Percentiles rank a stretch among this genome's conserved stretches.
phyloP scores from a whole-genome alignment of 495 filamentous ascomycete genomes.

The Aspergillus homomorphus region DNA sequence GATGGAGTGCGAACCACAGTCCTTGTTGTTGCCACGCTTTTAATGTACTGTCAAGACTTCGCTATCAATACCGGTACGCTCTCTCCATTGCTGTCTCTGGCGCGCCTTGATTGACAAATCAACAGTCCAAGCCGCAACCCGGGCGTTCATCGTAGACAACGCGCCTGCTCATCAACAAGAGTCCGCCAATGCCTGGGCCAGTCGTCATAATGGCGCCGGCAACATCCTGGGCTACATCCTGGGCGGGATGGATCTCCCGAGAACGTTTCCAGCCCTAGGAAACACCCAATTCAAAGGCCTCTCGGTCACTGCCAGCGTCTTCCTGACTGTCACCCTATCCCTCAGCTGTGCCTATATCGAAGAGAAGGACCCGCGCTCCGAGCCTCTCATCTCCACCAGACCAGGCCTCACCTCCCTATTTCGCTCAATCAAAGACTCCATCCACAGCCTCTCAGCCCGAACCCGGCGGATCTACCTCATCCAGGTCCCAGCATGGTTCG shows the following conservation, averaged over 20 bases:
- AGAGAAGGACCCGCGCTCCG: constrained; percentile 77
- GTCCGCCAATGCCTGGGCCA: constrained; percentile 82
- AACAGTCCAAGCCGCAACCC: constrained; percentile 75
- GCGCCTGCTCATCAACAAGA: constrained; percentile 85
- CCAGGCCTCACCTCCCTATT: constrained; percentile 71
- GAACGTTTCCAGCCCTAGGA: constrained; percentile 67
- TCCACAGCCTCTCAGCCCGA: constrained; percentile 68
- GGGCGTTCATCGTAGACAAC: constrained; percentile 85
- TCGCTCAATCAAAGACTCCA: constrained; percentile 64
- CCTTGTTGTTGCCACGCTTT: constrained; percentile 68
- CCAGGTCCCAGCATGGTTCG: constrained; percentile 85
- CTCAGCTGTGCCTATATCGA: constrained; percentile 60
- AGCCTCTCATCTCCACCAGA: constrained; percentile 50
- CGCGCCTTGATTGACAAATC: not conserved
- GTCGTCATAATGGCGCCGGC: constrained; percentile 72
- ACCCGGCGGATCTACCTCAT: constrained; percentile 76
- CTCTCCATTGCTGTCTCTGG: not conserved
- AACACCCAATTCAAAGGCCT: constrained; percentile 84
- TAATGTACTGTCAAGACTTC: constrained; percentile 82
- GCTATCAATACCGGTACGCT: constrained; percentile 76
- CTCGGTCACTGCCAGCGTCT: constrained; percentile 66
- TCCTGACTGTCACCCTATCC: constrained; percentile 60
- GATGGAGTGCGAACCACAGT: constrained; percentile 52
- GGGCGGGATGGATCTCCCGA: constrained; percentile 71
- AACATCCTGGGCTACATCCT: constrained; percentile 81